Base-by-base conservation (phyloP, 2,329 filamentous ascomycete species). In the Akanthomyces dipterigenus region DNA sequence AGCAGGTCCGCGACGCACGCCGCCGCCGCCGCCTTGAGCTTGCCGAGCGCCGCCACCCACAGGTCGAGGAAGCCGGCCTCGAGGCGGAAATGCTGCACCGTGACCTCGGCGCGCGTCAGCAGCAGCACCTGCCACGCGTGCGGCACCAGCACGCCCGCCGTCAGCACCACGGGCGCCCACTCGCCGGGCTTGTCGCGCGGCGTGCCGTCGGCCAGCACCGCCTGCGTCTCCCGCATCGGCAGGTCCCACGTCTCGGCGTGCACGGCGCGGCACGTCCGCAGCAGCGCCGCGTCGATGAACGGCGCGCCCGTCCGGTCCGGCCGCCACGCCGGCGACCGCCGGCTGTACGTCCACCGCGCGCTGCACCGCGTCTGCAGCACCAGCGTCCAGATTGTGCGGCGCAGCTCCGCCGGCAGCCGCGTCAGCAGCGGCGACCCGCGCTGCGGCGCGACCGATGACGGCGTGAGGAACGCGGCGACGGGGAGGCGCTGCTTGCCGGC, bases 111-210 rank as follows among this genome's bases (percentile, higher is more conserved):
- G 36, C 36, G 36, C 20, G 46, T 20, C 46, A 59, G 36, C 46
- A 59, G 56, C 46, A 59, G 46, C 56, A 59, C 56, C 56, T 59
- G 56, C 56, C 56, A 59, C 22, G 56, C 56, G 36, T 59, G 56
- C 36, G 56, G 56, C 56, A 59, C 56, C 56, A 59, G 56, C 46
- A 59, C 56, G 24, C 46, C 56, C 34, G 56, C 46, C 18, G 56
- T 31, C 36, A 59, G 56, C 36, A 59, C 56, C 18, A 59, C 56
- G 9, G 24, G 34, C 24, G 56, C 56, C 56, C 56, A 59, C 56
- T 59, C 56, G 46, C 34, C 46, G 5, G 56, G 56, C 38, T 59
- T 59, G 31, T 59, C 56, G 18, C 18, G 22, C 22, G 46, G 56
- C 20, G 36, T 51, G 46, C 56, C 56, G 56, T 59, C 56, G 36